Conservation (phyloP, 2,329 filamentous ascomycete species). For the Fusarium ramigenum region DNA sequence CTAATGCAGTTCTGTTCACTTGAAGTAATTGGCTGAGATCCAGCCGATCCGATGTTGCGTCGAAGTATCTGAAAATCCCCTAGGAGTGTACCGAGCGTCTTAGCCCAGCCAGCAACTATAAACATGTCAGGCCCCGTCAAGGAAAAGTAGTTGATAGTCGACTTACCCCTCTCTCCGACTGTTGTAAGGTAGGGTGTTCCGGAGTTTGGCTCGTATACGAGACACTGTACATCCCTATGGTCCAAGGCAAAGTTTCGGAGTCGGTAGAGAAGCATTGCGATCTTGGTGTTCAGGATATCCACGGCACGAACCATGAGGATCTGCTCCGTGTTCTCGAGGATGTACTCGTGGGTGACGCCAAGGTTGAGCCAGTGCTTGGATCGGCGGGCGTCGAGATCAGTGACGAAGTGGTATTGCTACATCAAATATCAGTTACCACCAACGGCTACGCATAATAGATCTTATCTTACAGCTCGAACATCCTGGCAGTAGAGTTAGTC, state of each 20-base stretch:
- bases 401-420: background rate
- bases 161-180: background rate
- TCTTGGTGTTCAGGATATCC: background rate
- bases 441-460: background rate
- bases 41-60: background rate
- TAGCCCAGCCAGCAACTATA: background rate
- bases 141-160: accelerated
- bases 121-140: background rate
- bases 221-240: background rate
- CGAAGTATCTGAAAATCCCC: background rate
- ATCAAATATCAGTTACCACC: background rate
- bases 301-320: background rate
- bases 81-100: accelerated
- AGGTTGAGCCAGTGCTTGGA: background rate
- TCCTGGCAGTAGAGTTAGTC: background rate
- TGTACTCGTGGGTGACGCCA: background rate
- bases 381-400: background rate
- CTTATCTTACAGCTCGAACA: background rate
- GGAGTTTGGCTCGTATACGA: background rate
- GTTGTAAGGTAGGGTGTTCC: background rate
- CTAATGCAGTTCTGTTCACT: background rate
- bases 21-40: background rate
- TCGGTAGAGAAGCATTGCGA: background rate
- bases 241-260: background rate
- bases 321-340: background rate